A percentile compares a stretch with the other conserved stretches of the same genome.
These are phyloP conservation scores for Pharnaceum exiguum DNA, from an alignment of 148 eudicot species.

Conservation along the genomic window DNA sequence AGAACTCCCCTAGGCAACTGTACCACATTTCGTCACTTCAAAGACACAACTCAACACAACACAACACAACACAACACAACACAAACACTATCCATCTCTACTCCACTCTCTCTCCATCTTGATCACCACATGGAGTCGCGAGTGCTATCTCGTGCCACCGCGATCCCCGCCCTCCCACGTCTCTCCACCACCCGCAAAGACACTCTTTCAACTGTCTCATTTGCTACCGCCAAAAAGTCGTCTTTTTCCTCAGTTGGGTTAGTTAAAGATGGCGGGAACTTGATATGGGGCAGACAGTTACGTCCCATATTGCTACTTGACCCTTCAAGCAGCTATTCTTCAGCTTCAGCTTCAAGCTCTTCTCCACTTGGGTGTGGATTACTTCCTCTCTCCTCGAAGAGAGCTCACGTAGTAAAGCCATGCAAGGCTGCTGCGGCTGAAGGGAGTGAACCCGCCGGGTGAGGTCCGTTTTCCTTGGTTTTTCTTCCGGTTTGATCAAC, in stretches of 20 bases:
- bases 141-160: constrained; percentile 58
- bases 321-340: no score
- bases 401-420: constrained; percentile 38
- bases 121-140: constrained; percentile 71
- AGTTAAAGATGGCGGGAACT: constrained; percentile 60
- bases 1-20: neutral
- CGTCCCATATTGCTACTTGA: constrained; percentile 69
- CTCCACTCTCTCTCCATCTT: neutral
- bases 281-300: constrained; percentile 81
- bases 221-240: constrained; percentile 19
- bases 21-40: neutral
- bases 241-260: constrained; percentile 18
- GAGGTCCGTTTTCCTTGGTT: constrained; percentile 62
- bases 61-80: no score
- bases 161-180: constrained; percentile 46
- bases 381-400: no score
- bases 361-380: no score
- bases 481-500: constrained; percentile 11
- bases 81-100: no score
- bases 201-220: constrained; percentile 9
- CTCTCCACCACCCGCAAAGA: constrained; percentile 27
- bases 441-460: constrained; percentile 81
- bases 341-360: no score
- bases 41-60: no score
- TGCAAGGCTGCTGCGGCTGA: constrained; percentile 64